Percentiles rank a stretch among this genome's conserved stretches.
phyloP scores from a whole-genome alignment of 169 alveolate genomes.

The Eimeria tenella region DNA sequence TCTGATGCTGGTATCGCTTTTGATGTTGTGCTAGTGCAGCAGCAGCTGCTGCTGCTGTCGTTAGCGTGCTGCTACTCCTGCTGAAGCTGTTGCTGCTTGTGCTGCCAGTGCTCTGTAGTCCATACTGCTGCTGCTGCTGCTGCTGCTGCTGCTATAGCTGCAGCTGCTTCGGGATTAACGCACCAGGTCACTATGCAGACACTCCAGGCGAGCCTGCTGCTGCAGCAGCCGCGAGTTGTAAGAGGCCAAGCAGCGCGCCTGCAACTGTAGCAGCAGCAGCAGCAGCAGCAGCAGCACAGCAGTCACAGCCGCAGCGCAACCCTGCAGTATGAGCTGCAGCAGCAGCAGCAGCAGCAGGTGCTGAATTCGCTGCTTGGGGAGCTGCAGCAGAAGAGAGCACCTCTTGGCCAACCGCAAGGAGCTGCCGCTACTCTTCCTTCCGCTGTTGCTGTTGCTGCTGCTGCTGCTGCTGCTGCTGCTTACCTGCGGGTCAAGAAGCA shows the following conservation, averaged over 20 bases:
- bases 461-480: slow-evolving; percentile 35
- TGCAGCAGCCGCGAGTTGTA: background rate
- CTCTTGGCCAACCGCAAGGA: too few species aligned
- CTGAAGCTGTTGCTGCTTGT: background rate
- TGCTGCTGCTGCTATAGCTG: background rate
- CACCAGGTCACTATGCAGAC: background rate
- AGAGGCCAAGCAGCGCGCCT: background rate
- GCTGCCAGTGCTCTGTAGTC: too few species aligned
- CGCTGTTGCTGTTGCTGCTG: background rate
- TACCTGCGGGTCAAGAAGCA: background rate
- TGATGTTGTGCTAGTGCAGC: background rate
- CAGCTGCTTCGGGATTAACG: background rate
- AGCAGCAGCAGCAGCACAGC: slow-evolving; percentile 16
- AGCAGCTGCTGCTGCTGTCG: slow-evolving; percentile 9
- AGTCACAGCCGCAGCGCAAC: background rate
- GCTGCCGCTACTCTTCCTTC: background rate
- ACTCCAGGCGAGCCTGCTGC: slow-evolving; percentile 2
- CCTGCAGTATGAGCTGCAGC: background rate
- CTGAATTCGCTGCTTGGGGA: background rate
- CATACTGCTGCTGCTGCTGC: background rate
- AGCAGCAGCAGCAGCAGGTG: background rate
- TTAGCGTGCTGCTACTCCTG: background rate
- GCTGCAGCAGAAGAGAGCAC: too few species aligned
- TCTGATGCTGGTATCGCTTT: background rate
- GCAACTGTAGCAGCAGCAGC: slow-evolving; percentile 19